Evolutionary conservation across 169 alveolate genomes (phyloP).

Genomic region (Perkinsus olseni): DNA sequence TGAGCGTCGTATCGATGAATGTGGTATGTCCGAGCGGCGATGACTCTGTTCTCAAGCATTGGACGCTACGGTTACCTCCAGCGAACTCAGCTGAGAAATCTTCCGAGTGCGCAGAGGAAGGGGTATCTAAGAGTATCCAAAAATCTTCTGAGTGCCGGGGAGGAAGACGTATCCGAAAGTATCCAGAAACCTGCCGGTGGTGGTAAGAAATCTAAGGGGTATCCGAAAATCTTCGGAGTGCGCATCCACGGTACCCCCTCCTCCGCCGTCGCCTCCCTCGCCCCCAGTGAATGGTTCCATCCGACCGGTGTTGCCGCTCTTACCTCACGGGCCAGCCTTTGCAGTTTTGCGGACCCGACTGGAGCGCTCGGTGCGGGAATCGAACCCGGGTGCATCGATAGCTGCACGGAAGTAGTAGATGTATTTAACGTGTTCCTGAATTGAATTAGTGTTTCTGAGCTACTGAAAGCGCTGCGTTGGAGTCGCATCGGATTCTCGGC

Average conservation of each 20-base stretch:
- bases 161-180: background rate
- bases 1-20: background rate
- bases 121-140: background rate
- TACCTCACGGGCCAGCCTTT: background rate
- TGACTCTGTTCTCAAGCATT: background rate
- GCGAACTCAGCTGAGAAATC: background rate
- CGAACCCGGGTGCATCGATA: background rate
- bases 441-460: background rate
- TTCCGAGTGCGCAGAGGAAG: background rate
- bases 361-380: background rate
- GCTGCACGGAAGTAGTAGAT: background rate
- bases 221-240: no score
- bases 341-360: background rate
- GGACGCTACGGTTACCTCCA: background rate
- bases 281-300: background rate
- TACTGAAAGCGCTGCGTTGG: no score
- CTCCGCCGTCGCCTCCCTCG: background rate
- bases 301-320: background rate
- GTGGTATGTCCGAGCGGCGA: background rate
- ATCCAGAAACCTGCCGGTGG: no score
- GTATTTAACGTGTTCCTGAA: background rate
- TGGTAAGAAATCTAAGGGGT: no score
- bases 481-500: no score
- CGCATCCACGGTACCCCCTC: background rate
- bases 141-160: background rate